Percentiles rank a stretch among this genome's conserved stretches.
phyloP scores from a whole-genome alignment of 371 early-diverging fungal genomes.

The Coelomomyces lativittatus region DNA sequence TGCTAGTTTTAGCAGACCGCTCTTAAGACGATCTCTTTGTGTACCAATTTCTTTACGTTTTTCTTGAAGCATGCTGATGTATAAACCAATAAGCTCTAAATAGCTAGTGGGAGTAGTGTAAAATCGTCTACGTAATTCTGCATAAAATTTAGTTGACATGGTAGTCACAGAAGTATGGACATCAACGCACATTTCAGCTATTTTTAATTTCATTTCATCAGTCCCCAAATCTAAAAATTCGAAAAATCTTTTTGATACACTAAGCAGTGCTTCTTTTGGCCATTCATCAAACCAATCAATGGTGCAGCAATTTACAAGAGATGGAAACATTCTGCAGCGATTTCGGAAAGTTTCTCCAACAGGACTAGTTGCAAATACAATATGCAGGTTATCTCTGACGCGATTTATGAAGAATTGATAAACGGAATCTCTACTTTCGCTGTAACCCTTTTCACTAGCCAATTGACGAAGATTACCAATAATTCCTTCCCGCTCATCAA shows the following conservation, averaged over 20 bases:
- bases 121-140: conserved; percentile 25
- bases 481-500: conserved; percentile 33
- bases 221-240: conserved; percentile 31
- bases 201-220: conserved; percentile 31
- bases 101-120: conserved; percentile 37
- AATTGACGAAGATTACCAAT: conserved; percentile 24
- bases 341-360: conserved; percentile 38
- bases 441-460: conserved; percentile 17
- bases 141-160: conserved; percentile 33
- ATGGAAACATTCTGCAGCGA: conserved; percentile 38
- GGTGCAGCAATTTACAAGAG: conserved; percentile 39
- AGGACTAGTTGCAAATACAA: conserved; percentile 40
- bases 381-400: conserved; percentile 16
- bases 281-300: conserved; percentile 45
- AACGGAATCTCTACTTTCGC: conserved; percentile 14
- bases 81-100: conserved; percentile 24
- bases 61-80: conserved; percentile 24
- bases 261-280: conserved; percentile 34
- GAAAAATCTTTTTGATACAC: conserved; percentile 25
- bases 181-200: conserved; percentile 3
- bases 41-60: conserved; percentile 31
- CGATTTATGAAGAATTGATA: conserved; percentile 22
- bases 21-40: conserved; percentile 22
- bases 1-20: conserved; percentile 30
- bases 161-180: conserved; percentile 18